These are phyloP conservation scores for Pseudonitzschia multiseries DNA, from an alignment of 108 stramenopile species.

Conservation along the genomic window DNA sequence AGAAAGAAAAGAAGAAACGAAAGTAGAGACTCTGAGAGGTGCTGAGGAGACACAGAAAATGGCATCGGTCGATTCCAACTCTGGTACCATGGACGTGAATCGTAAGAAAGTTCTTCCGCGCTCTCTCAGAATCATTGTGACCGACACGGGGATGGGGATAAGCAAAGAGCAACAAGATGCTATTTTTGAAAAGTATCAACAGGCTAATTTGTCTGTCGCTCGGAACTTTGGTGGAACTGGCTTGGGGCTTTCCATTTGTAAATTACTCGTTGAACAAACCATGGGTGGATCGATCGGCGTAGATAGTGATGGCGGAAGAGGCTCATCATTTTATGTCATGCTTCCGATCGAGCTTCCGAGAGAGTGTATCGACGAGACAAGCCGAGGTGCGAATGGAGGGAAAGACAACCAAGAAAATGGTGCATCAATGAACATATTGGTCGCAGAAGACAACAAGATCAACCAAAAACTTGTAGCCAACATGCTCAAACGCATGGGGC, in stretches of 20 bases:
- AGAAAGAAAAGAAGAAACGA: slow-evolving; percentile 4
- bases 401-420: neutral
- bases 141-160: slow-evolving; percentile 64
- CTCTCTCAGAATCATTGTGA: slow-evolving; percentile 36
- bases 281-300: slow-evolving; percentile 53
- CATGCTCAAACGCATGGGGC: slow-evolving; percentile 43
- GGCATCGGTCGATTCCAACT: neutral
- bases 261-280: slow-evolving; percentile 30
- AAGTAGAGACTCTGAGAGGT: neutral
- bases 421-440: slow-evolving; percentile 34
- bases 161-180: slow-evolving; percentile 15
- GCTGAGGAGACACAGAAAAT: neutral
- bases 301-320: slow-evolving; percentile 34
- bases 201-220: slow-evolving; percentile 39
- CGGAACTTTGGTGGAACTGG: slow-evolving; percentile 59
- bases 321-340: slow-evolving; percentile 38
- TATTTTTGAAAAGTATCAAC: slow-evolving; percentile 51
- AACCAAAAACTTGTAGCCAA: slow-evolving; percentile 42
- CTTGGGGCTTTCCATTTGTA: slow-evolving; percentile 54
- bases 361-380: slow-evolving; percentile 13
- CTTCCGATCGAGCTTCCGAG: slow-evolving; percentile 28
- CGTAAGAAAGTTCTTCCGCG: neutral
- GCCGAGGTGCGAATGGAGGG: neutral
- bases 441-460: slow-evolving; percentile 59
- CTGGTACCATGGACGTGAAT: neutral